Evolutionary conservation across 148 eudicot species (phyloP), one percentile per base, ranked within the genome.

Genomic region (Amaranthus hypochondriacus): DNA sequence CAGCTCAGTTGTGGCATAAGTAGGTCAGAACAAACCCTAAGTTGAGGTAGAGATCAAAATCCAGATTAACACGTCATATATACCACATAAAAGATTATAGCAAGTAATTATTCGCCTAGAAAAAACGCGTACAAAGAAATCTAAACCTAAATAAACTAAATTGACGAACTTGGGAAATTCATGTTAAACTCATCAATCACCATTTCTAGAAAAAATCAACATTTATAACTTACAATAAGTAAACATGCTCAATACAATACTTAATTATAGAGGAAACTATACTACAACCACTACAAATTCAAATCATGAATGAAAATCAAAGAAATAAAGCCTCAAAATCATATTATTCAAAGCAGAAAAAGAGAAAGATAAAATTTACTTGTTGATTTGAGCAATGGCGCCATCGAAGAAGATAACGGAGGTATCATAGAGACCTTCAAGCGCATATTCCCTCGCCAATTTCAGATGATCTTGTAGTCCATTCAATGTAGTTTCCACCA

Each of bases 361-460:
- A 80, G 51, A 6, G 44, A 71, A 44, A 69, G 62, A 62, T 68
- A 46, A 18, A 66, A 59, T 2, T 49, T 84, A 95, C 99, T 89
- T 95, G 85, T 95, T 95, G 90, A 95, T 95, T 86, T 95, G 99
- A 76, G 99, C 99, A 70, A 95, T 84, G 78, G 97, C 97, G 68
- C 99, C 99, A 75, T 95, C 99, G 75, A 95, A 95, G 94, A 95
- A 95, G 87, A 95, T 95, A n/a, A 92, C 82, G 42, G 99, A 86
- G 56, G 99, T 95, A 14, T 95, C 99, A 59, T 95, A 95, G 44
- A 90, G 84, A 6, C 99, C 99, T 90, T 95, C 99, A 65, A 87
- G 52, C 0, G 99, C 97, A 73, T 95, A 92, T 49, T 95, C 97
- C 68, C 99, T 86, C 5, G 99, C 99, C 78, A 95, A 84, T 83